Conservation (phyloP, 768 basidiomycete species). For the Tricholomella constricta region DNA sequence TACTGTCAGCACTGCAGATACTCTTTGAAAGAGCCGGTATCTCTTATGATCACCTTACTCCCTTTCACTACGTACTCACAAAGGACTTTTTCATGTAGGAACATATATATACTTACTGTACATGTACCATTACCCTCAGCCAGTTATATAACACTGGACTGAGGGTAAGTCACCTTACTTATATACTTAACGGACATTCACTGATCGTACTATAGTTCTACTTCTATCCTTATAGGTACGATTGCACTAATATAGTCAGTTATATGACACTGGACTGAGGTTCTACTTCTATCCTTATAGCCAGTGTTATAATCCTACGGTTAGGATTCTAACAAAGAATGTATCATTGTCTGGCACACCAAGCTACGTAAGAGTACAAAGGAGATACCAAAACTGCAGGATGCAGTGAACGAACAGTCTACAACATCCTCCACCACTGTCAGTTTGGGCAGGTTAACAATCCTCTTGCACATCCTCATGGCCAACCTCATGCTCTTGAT, state of each 20-base stretch:
- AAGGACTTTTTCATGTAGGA: background rate
- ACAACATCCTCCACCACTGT: no score
- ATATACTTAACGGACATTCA: background rate
- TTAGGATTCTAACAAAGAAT: background rate
- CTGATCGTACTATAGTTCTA: background rate
- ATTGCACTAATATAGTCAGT: no score
- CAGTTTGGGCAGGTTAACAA: conserved; percentile 18
- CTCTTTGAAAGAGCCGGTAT: no score
- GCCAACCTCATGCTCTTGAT: conserved; percentile 14
- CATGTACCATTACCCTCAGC: background rate
- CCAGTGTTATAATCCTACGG: background rate
- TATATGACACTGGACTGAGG: background rate
- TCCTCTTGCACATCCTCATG: conserved; percentile 17
- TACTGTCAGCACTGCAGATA: no score
- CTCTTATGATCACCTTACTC: no score
- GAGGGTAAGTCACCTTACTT: background rate
- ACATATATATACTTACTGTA: background rate
- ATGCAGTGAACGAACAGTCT: background rate
- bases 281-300: background rate
- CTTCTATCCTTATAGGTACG: background rate
- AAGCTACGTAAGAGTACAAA: background rate
- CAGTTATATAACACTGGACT: background rate
- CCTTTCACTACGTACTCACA: background rate
- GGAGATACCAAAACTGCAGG: background rate
- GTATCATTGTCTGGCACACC: no score